Conservation (phyloP, 2,329 filamentous ascomycete genomes). For the Monilinia fructicola region DNA sequence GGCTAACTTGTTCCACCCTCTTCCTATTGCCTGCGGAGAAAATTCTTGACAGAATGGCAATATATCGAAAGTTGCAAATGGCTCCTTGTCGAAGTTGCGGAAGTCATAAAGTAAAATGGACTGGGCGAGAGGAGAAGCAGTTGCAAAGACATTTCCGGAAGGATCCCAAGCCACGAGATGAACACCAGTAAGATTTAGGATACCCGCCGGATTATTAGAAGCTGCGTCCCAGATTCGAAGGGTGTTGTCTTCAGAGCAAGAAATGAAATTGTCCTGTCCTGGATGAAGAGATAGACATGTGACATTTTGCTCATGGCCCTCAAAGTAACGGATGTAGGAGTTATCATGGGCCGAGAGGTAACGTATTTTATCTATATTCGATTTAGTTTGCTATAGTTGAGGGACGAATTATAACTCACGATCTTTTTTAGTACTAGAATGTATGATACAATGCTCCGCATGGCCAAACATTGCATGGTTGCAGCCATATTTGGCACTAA, state of each 20-base stretch:
- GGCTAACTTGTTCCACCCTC: conserved; percentile 85
- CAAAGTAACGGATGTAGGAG: conserved; percentile 93
- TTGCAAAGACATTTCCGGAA: conserved; percentile 85
- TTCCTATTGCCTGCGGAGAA: conserved; percentile 50
- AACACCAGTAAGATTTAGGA: conserved; percentile 76
- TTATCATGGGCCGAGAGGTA: conserved; percentile 94
- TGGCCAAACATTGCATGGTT: conserved; percentile 95
- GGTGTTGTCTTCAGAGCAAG: conserved; percentile 86
- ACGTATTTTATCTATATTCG: conserved; percentile 68
- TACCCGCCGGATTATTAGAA: conserved; percentile 73
- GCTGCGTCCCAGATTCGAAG: conserved; percentile 83
- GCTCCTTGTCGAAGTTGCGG: conserved; percentile 88
- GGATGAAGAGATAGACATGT: conserved; percentile 84
- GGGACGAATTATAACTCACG: conserved; percentile 49
- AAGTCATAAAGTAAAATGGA: conserved; percentile 87
- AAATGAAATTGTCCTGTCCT: conserved; percentile 86
- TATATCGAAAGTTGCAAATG: conserved; percentile 84
- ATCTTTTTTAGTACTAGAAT: conserved; percentile 94
- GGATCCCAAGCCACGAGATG: conserved; percentile 89
- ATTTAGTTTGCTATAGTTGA: not conserved
- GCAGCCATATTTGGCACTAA: conserved; percentile 95
- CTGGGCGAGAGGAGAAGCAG: conserved; percentile 78
- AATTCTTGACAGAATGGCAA: conserved; percentile 52
- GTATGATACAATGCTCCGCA: conserved; percentile 81
- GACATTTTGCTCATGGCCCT: conserved; percentile 81